Base-by-base conservation (phyloP, 345 rosid species). In the Cardamine chenopodiifolia region DNA sequence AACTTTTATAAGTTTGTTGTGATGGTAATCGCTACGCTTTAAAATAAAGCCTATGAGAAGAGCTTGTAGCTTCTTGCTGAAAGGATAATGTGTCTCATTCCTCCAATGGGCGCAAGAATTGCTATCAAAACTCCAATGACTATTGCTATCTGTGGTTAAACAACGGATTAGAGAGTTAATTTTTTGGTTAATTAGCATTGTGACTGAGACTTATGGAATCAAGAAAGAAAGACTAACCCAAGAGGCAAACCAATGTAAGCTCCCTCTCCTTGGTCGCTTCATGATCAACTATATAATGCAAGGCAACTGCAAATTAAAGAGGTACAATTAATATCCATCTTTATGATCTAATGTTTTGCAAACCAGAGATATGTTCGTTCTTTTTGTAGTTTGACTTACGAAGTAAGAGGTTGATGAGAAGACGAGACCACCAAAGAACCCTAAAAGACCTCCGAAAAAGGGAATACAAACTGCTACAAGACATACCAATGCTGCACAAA, bases 391-490 rank as follows among this genome's bases (percentile, higher is more conserved):
- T 40, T 62, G 6, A 34, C 86, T 84, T 82, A 84, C 91, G 28
- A 75, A 87, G 44, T 81, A 87, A 0, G 89, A 77, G 20, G 85
- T 82, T 37, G 91, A 82, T 40, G 89, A 82, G 63, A 85, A 87
- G 59, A 70, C 87, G 34, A 87, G 82, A 54, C 91, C 89, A 11
- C 89, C 89, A 45, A 85, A 83, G 77, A 85, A 85, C 28, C 86
- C 80, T 63, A 85, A 75, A 74, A 87, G 73, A 19, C 88, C 91
- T 50, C 89, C 89, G 12, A 87, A 87, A 64, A 87, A 87, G 8
- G 92, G 91, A 40, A 85, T 42, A 19, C 83, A 79, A 31, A 87
- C 85, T 34, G 69, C 91, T 42, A 87, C 6, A 22, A 87, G 81
- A 52, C 78, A 80, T 22, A 85, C 70, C n/a, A 87, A 50, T 17